Evolutionary conservation across 306 rosid species (phyloP).

Genomic region (Trichosanthes truncata): DNA sequence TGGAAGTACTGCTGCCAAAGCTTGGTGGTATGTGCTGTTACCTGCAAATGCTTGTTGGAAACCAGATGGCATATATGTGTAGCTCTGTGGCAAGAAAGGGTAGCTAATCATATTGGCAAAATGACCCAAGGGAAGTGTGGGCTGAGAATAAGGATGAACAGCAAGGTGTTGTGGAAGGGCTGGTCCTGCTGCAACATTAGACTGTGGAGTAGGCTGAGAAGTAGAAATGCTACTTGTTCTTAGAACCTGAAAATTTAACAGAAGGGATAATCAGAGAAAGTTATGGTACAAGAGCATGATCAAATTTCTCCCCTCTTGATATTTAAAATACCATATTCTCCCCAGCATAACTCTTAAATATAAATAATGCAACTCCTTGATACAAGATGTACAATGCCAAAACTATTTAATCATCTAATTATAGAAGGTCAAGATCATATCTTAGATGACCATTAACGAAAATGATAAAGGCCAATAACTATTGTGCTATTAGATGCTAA

Average conservation of each 20-base stretch:
- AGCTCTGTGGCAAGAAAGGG: slow-evolving; percentile 96
- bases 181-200: slow-evolving; percentile 71
- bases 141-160: slow-evolving; percentile 94
- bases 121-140: slow-evolving; percentile 79
- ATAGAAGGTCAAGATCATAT: not conserved
- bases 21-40: slow-evolving; percentile 91
- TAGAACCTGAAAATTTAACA: slow-evolving; percentile 45
- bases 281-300: not conserved
- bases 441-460: not conserved
- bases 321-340: not conserved
- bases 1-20: slow-evolving; percentile 88
- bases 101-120: slow-evolving; percentile 91
- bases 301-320: not conserved
- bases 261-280: slow-evolving; percentile 6
- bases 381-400: not conserved
- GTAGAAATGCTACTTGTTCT: slow-evolving; percentile 57
- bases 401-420: not conserved
- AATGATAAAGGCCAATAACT: no score
- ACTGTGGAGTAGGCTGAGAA: slow-evolving; percentile 64
- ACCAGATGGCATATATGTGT: slow-evolving; percentile 93
- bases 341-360: not conserved
- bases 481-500: not conserved
- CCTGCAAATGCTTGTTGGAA: slow-evolving; percentile 94
- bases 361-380: not conserved
- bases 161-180: slow-evolving; percentile 90